Evolutionary conservation across 2,329 filamentous ascomycete genomes (phyloP), one percentile per base, ranked within the genome.

Genomic region (Alternaria solani): DNA sequence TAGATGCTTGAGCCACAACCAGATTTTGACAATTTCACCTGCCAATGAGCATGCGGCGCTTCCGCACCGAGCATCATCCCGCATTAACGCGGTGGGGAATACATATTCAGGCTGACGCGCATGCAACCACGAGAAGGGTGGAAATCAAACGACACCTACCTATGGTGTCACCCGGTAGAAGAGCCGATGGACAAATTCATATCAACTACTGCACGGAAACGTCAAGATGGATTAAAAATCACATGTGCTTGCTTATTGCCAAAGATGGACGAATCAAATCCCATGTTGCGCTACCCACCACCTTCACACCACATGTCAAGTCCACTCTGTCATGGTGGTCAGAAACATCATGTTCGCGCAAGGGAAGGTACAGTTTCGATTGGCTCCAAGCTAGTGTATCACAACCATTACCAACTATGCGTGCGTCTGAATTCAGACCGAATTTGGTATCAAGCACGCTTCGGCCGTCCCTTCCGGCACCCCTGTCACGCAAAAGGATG

Each of bases 241-340:
- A 16, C 14, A 44, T 44, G 39, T 38, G 25, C 30, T 39, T 58
- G 55, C 49, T 25, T 55, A 12, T 49, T 23, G 14, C 46, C 46
- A 25, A n/a, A n/a, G 28, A 54, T 55, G 55, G 34, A 41, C 42
- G 36, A 54, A 47, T 47, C 49, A 54, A 48, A 47, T 48, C 42
- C 34, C 34, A 54, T 41, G 20, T 30, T 28, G 42, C 51, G 26
- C 42, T 44, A 34, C 38, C 5, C 38, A 34, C 38, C 5, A 39
- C n/a, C 41, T 34, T 18, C 23, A 16, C 55, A 47, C 54, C 42
- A 41, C 26, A 36, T 26, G 26, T 43, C 44, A 36, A 34, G 49
- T 26, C 26, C 52, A 52, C 42, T 58, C 42, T 52, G 34, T 38
- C 44, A 38, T 48, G 41, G 30, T 39, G 32, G 41, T 30, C 41